Evolutionary conservation across 176 grass and related monocot genomes (phyloP).

Genomic region (Hsuehochloa calcarea): DNA sequence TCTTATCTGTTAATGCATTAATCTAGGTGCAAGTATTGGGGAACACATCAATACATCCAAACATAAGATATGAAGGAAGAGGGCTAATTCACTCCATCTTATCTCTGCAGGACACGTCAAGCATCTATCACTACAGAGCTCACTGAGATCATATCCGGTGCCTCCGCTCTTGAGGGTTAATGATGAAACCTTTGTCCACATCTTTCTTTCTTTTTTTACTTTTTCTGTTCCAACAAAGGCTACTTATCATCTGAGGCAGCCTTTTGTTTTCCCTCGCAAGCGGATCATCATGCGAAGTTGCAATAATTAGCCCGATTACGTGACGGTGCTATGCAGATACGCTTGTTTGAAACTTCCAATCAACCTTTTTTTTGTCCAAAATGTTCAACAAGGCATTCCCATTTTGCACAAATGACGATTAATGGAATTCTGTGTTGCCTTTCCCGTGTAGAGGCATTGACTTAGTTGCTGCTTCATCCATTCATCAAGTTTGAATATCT

Average conservation of each 20-base stretch:
- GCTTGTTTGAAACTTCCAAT: neutral
- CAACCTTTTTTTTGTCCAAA: constrained; percentile 4
- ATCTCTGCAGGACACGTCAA: constrained; percentile 87
- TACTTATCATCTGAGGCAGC: neutral
- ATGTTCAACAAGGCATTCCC: neutral
- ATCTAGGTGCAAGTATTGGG: neutral
- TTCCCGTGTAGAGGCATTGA: neutral
- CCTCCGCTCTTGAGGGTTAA: constrained; percentile 81
- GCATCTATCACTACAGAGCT: constrained; percentile 92
- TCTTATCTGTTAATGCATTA: neutral
- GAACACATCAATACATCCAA: neutral
- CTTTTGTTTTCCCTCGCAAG: constrained; percentile 2
- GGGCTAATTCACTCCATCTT: neutral
- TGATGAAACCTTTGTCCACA: constrained; percentile 20
- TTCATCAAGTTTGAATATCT: neutral
- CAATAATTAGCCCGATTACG: constrained; percentile 34
- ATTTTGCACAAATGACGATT: constrained; percentile 1
- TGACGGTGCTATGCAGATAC: neutral
- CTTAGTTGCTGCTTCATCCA: neutral
- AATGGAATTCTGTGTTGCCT: neutral
- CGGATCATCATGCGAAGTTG: constrained; percentile 5
- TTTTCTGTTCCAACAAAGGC: neutral
- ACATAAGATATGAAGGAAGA: neutral
- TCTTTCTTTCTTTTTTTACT: neutral
- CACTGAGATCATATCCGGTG: constrained; percentile 94